A percentile compares a stretch with the other conserved stretches of the same genome.
Conservation (phyloP, 139 green algal genomes). For the Dunaliella primolecta region DNA sequence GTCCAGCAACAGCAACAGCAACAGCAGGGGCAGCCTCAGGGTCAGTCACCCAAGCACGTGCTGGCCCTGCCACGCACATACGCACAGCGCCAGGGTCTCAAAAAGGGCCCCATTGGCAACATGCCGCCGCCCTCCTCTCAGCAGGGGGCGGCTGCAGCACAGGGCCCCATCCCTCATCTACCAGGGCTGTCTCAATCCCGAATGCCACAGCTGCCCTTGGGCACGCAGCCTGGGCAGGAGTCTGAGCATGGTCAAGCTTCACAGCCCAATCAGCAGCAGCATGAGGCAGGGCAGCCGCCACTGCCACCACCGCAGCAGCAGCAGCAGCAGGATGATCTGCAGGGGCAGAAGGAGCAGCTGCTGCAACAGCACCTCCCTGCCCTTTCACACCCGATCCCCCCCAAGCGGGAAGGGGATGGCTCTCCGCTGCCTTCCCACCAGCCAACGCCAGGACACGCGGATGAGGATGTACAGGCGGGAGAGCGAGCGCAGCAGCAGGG, state of each 20-base stretch:
- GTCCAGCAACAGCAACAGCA: not conserved
- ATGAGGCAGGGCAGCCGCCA: not conserved
- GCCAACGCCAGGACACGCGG: too few relatives aligned
- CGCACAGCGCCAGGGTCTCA: not conserved
- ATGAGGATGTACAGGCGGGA: not conserved
- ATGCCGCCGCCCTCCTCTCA: not conserved
- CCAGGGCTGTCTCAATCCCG: not conserved
- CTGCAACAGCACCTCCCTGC: not conserved
- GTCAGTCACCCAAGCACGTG: not conserved
- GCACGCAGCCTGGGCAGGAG: too few relatives aligned
- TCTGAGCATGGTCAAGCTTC: too few relatives aligned
- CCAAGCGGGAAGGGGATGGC: too few relatives aligned
- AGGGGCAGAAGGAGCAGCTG: not conserved
- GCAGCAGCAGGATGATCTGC: not conserved
- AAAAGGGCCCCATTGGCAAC: not conserved
- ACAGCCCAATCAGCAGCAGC: too few relatives aligned
- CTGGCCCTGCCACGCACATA: not conserved
- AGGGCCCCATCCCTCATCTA: not conserved
- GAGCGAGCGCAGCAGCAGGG: not conserved
- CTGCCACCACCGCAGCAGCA: too few relatives aligned
- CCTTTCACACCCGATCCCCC: too few relatives aligned
- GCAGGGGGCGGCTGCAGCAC: not conserved
- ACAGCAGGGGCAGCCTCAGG: not conserved
- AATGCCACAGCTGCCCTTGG: not conserved
- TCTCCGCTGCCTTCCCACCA: too few relatives aligned